Percentiles rank a stretch among this genome's conserved stretches.
These are phyloP conservation scores for Ambrosiella beaveri DNA, from an alignment of 2,329 filamentous ascomycete genomes.

Conservation along the genomic window DNA sequence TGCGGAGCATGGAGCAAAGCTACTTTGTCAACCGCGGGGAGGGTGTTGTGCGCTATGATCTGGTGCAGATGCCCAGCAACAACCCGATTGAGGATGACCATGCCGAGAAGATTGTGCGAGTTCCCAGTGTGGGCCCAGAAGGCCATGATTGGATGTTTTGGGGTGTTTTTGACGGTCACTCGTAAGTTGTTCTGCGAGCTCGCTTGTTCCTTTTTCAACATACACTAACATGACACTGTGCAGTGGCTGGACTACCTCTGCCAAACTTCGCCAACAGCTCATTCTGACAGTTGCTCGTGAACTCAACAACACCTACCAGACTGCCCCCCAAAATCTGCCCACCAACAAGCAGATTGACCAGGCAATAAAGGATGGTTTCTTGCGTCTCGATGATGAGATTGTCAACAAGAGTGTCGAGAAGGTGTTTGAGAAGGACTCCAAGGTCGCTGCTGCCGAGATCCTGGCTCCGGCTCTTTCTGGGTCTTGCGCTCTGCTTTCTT, in stretches of 20 bases:
- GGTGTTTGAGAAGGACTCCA: constrained; percentile 74
- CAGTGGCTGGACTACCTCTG: constrained; percentile 94
- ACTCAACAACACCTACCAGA: constrained; percentile 79
- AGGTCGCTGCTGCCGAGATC: constrained; percentile 77
- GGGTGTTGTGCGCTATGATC: constrained; percentile 85
- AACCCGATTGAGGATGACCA: constrained; percentile 98
- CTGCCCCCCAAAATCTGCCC: constrained; percentile 45
- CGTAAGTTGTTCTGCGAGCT: constrained; percentile 35
- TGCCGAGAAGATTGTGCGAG: constrained; percentile 91
- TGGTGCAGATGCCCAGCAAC: constrained; percentile 89
- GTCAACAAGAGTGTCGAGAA: constrained; percentile 84
- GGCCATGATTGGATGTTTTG: constrained; percentile 91
- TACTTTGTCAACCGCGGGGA: constrained; percentile 77
- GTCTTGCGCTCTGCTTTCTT: constrained; percentile 90
- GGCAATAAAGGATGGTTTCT: constrained; percentile 86
- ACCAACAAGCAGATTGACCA: constrained; percentile 65
- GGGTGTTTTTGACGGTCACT: constrained; percentile 96
- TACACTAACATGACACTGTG: neutral
- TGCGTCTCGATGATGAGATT: constrained; percentile 81
- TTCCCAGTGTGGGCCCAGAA: constrained; percentile 36
- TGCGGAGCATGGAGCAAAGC: constrained; percentile 79
- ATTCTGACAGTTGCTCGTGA: constrained; percentile 88
- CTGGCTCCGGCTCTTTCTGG: constrained; percentile 86
- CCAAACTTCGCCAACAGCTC: constrained; percentile 79
- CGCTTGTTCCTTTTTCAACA: neutral